Evolutionary conservation across 768 basidiomycete species (phyloP).

Genomic region (Sarcodon sp.): DNA sequence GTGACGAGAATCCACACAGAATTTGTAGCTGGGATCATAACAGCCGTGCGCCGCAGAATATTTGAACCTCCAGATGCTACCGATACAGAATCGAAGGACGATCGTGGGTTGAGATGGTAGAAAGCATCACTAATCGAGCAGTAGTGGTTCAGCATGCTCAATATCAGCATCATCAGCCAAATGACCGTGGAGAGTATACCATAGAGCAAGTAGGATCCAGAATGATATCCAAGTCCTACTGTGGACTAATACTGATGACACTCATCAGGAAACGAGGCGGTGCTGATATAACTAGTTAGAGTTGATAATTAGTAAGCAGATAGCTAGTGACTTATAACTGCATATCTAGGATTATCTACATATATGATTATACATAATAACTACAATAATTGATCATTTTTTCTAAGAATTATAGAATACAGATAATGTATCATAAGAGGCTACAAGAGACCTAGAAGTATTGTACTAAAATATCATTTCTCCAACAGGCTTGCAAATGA

Average conservation of each 20-base stretch:
- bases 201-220: slow-evolving; percentile 1
- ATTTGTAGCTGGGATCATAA: slow-evolving; percentile 17
- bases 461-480: too few species aligned
- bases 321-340: too few species aligned
- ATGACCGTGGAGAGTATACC: slow-evolving; percentile 1
- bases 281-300: too few species aligned
- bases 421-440: too few species aligned
- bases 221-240: slow-evolving; percentile 3
- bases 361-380: too few species aligned
- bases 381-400: too few species aligned
- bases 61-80: slow-evolving; percentile 5
- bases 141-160: neutral
- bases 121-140: neutral
- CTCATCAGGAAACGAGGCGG: too few species aligned
- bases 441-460: too few species aligned
- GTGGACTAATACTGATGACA: slow-evolving; percentile 8
- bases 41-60: slow-evolving; percentile 14
- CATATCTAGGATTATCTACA: too few species aligned
- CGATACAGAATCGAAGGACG: neutral
- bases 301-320: too few species aligned
- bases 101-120: neutral
- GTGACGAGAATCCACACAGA: slow-evolving; percentile 12
- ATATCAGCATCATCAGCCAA: slow-evolving; percentile 1
- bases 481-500: too few species aligned
- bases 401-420: too few species aligned